Evolutionary conservation across 1,284 basidiomycete genomes (phyloP).

Genomic region (Megacollybia platyphylla): DNA sequence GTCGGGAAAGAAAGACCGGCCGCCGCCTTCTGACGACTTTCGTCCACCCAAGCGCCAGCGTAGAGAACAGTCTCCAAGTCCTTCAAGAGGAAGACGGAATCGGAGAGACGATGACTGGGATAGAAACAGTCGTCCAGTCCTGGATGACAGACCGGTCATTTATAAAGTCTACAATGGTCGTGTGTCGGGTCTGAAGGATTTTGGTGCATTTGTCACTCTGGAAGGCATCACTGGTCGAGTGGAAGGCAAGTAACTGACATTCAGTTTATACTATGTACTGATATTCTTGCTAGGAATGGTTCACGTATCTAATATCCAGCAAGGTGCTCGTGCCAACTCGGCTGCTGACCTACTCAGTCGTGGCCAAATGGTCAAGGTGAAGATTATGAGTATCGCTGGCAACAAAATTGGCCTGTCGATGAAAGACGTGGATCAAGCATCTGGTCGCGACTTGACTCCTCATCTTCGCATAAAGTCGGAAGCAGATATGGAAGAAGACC

Average conservation of each 20-base stretch:
- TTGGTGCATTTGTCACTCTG: conserved; percentile 87
- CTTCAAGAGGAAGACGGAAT: conserved; percentile 15
- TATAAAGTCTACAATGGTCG: conserved; percentile 94
- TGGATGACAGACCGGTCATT: conserved; percentile 79
- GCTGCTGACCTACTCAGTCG: conserved; percentile 79
- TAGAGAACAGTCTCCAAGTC: conserved; percentile 30
- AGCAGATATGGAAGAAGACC: conserved; percentile 74
- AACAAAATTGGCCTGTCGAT: conserved; percentile 80
- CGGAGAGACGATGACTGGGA: conserved; percentile 28
- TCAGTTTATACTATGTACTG: conserved; percentile 1
- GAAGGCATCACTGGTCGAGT: conserved; percentile 79
- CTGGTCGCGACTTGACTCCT: conserved; percentile 85
- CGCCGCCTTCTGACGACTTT: conserved; percentile 33
- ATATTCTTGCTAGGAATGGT: conserved; percentile 57
- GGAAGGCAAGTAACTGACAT: conserved; percentile 57
- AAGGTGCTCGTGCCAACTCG: conserved; percentile 74
- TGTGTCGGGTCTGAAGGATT: conserved; percentile 83
- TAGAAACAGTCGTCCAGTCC: conserved; percentile 23
- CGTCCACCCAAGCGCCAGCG: conserved; percentile 47
- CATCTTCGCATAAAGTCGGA: conserved; percentile 90
- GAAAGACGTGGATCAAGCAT: conserved; percentile 92
- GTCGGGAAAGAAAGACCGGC: conserved; percentile 49
- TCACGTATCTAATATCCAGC: conserved; percentile 87
- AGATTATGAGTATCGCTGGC: conserved; percentile 89
- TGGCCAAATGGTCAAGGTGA: conserved; percentile 84